Evolutionary conservation across 306 rosid species (phyloP), one percentile per base, ranked within the genome.

Genomic region (Lithocarpus polystachyus): DNA sequence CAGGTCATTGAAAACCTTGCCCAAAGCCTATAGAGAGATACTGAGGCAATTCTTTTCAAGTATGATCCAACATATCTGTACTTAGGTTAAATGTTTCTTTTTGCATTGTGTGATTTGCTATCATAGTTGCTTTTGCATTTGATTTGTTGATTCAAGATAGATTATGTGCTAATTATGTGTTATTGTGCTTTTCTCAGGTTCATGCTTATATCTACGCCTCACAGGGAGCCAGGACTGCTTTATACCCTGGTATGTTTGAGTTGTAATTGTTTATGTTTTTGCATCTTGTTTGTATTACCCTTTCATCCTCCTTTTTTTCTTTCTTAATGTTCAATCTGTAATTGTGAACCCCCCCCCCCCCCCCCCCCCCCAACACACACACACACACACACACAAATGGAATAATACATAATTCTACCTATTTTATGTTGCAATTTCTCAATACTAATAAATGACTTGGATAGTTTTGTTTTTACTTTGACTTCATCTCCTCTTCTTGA

Each of bases 181-280:
- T 75, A 28, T 78, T 45, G 60, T 68, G 55, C 76, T 52, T 52
- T 83, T 69, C 77, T 68, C 90, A 94, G 98, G 89, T 94, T 94
- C 89, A 90, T 94, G 98, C 97, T 92, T 73, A 79, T 94, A 87
- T 88, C 94, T 54, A 89, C 97, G 79, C 97, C 97, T 68, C 93
- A 89, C 82, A 86, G 88, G 81, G 93, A 94, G 84, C 97, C 97
- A 68, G 98, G 94, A 81, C 82, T 89, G 86, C 97, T 94, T 82
- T 94, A 89, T 87, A 92, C 98, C 65, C 86, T 94, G 97, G 97
- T 94, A 91, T 77, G 88, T 22, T 24, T 17, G 13, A 64, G 70
- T 8, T 64, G 1, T 64, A 64, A 29, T 15, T 64, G n/a, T 29
- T 64, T 13, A 2, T 29, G 29, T 23, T 59, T 59, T 59, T 59